Evolutionary conservation across 108 stramenopile species (phyloP), one percentile per base, ranked within the genome.

Genomic region (Nannochloropsis oceanica): DNA sequence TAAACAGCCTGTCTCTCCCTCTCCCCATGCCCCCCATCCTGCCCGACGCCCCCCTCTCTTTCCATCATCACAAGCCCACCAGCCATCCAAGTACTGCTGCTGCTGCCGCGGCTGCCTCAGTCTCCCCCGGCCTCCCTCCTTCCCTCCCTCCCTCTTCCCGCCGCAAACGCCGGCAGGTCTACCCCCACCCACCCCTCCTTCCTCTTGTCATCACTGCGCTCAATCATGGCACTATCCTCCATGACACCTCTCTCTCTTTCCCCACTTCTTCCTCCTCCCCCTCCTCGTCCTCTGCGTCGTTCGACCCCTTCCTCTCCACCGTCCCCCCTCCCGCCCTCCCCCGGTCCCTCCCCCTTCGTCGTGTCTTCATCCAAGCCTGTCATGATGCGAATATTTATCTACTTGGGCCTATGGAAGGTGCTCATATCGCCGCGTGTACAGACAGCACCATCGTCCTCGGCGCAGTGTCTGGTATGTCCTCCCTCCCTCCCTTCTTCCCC

Each of bases 381-480:
- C 94, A 93, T 8, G 95, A 95, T 83, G 93, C 92, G 12, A 94
- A 96, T 90, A 92, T 96, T 84, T 96, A 96, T 87, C 90, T 96
- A 25, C 93, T 96, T 25, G 94, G 93, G 79, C 94, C 96, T 11
- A 95, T 95, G 50, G 93, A 95, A 81, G 94, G 94, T 79, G 96
- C 94, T 9, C 95, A 94, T 8, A 93, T 96, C 43, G 90, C 94
- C 11, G 94, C 92, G 11, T 95, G 95, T 85, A 93, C 94, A 10
- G 95, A 94, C 82, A 95, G 96, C 85, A 96, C 96, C n/a, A 94
- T 96, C 50, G 96, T 96, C 50, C 89, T 96, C n/a, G 96, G 96
- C n/a, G 95, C 95, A 34, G 95, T 95, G 7, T 95, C 96, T 34
- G 34, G 34, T 34, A 34, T 5, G 34, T 73, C 59, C 59, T 73